Conservation (phyloP, 345 rosid genomes). For the Lumnitzera racemosa region DNA sequence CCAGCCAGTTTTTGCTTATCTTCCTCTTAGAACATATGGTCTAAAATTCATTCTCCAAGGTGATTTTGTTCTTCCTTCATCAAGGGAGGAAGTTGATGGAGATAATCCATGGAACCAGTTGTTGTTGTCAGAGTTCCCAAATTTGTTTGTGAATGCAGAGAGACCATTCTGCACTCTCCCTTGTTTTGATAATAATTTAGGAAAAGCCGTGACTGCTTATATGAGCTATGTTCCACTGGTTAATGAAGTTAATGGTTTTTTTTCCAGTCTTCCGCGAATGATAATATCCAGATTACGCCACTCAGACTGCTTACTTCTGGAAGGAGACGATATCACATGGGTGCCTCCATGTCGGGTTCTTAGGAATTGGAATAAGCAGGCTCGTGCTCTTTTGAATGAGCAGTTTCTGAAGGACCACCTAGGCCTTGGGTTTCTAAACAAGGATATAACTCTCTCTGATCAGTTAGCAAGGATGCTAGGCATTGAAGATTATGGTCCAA, state of each 20-base stretch:
- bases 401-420: conserved; percentile 65
- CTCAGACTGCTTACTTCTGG: conserved; percentile 69
- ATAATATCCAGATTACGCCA: conserved; percentile 53
- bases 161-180: conserved; percentile 72
- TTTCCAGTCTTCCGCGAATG: conserved; percentile 64
- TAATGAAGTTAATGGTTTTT: conserved; percentile 94
- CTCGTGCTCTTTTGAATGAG: conserved; percentile 47
- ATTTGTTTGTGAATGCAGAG: conserved; percentile 66
- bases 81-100: conserved; percentile 95
- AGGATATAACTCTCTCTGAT: conserved; percentile 65
- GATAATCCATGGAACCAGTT: conserved; percentile 95
- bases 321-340: conserved; percentile 66
- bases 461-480: conserved; percentile 74
- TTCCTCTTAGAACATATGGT: conserved; percentile 91
- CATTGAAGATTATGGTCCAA: conserved; percentile 70
- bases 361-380: conserved; percentile 75
- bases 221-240: conserved; percentile 88
- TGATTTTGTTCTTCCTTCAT: conserved; percentile 94
- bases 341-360: conserved; percentile 87
- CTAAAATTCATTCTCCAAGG: conserved; percentile 92
- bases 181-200: conserved; percentile 59
- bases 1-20: conserved; percentile 92
- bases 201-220: conserved; percentile 72
- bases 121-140: conserved; percentile 71
- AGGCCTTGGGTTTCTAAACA: conserved; percentile 75